phyloP scores from a whole-genome alignment of 2,329 filamentous ascomycete genomes.

The Capronia americana region DNA sequence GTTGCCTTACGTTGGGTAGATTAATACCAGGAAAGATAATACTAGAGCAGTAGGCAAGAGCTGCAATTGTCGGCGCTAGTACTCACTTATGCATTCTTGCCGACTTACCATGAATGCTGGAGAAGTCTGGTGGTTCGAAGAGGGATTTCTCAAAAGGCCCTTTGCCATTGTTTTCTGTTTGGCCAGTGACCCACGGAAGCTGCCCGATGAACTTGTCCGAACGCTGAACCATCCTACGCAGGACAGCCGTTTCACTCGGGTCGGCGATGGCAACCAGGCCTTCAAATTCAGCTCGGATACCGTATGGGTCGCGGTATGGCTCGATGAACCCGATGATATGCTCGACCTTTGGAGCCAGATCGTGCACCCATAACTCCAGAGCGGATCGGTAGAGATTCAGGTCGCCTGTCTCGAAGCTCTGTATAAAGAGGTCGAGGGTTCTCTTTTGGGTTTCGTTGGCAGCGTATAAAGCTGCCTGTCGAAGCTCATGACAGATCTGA shows the following conservation, averaged over 20 bases:
- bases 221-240: slow-evolving; percentile 38
- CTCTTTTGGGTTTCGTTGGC: background rate
- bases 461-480: background rate
- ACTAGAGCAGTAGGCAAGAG: no score
- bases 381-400: slow-evolving; percentile 58
- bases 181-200: background rate
- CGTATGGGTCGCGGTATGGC: slow-evolving; percentile 61
- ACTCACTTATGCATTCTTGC: no score
- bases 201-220: slow-evolving; percentile 38
- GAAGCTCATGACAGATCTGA: background rate
- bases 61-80: no score
- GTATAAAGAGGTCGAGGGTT: background rate
- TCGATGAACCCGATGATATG: slow-evolving; percentile 62
- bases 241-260: slow-evolving; percentile 35
- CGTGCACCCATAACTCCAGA: slow-evolving; percentile 60
- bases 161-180: no score
- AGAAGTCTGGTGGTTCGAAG: background rate
- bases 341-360: slow-evolving; percentile 60
- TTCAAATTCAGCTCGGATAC: slow-evolving; percentile 62
- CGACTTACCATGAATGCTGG: no score
- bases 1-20: background rate
- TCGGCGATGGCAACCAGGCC: slow-evolving; percentile 51
- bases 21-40: no score
- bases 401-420: slow-evolving; percentile 57
- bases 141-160: background rate